Conservation (phyloP, 768 basidiomycete genomes). For the Tubosaeta sp. region DNA sequence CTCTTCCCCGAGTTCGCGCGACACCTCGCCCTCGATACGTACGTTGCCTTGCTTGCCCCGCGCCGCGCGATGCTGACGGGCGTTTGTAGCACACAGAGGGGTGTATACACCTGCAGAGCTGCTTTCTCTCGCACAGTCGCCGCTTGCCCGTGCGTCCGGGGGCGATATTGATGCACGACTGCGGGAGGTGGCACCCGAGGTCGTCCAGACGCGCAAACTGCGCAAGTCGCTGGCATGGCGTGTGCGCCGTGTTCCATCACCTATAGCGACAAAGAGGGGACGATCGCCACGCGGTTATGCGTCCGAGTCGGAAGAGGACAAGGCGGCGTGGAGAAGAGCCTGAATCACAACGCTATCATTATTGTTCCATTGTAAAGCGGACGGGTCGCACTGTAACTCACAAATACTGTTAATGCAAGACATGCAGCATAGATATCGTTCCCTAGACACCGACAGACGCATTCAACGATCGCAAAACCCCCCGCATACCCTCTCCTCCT, state of each 20-base stretch:
- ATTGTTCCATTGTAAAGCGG: background rate
- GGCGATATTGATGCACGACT: slow-evolving; percentile 4
- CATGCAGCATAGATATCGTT: background rate
- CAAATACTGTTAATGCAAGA: background rate
- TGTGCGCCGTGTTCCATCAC: background rate
- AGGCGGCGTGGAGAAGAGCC: slow-evolving; percentile 14
- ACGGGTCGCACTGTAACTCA: background rate
- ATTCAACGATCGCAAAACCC: slow-evolving; percentile 1
- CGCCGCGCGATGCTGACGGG: background rate
- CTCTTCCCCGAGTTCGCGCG: slow-evolving; percentile 8
- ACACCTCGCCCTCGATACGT: slow-evolving; percentile 1
- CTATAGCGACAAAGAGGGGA: background rate
- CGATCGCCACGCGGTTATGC: background rate
- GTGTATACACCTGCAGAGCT: slow-evolving; percentile 28
- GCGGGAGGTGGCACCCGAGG: slow-evolving; percentile 22
- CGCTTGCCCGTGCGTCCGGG: slow-evolving; percentile 12
- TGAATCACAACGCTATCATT: background rate
- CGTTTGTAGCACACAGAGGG: background rate
- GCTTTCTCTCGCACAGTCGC: slow-evolving; percentile 20
- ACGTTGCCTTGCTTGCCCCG: background rate
- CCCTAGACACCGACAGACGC: slow-evolving; percentile 14
- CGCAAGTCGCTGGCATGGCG: slow-evolving; percentile 26
- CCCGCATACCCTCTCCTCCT: background rate
- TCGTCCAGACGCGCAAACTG: slow-evolving; percentile 22
- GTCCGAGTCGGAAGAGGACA: slow-evolving; percentile 19